Conservation (phyloP, 306 rosid species). For the Quercus wislizeni region DNA sequence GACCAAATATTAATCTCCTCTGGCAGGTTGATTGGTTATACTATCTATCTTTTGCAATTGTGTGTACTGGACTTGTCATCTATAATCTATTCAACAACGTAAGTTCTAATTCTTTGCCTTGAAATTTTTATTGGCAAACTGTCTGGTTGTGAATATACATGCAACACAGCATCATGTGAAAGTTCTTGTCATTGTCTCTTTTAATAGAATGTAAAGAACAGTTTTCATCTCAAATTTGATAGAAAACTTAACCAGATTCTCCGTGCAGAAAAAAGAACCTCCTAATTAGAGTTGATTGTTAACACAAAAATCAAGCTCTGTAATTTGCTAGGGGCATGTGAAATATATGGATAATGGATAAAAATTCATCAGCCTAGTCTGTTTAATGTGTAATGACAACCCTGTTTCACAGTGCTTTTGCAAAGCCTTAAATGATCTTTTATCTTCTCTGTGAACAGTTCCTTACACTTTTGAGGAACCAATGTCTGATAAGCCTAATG, state of each 20-base stretch:
- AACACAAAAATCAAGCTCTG: too few species aligned
- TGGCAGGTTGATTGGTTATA: slow-evolving; percentile 66
- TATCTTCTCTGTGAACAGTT: too few species aligned
- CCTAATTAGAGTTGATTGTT: too few species aligned
- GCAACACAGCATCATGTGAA: not conserved
- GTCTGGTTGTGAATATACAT: not conserved
- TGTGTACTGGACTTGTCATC: slow-evolving; percentile 44
- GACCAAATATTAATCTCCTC: slow-evolving; percentile 8
- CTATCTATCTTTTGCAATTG: slow-evolving; percentile 43
- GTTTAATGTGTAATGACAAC: too few species aligned
- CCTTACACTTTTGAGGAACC: not conserved
- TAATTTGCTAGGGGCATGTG: too few species aligned
- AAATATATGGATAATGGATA: too few species aligned
- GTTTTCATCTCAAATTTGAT: not conserved
- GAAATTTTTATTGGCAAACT: not conserved
- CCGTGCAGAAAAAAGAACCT: too few species aligned
- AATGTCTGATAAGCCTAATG: not conserved
- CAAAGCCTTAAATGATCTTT: too few species aligned
- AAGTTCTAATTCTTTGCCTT: slow-evolving; percentile 13
- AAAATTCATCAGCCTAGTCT: too few species aligned
- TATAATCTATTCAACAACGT: slow-evolving; percentile 58
- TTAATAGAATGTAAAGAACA: not conserved
- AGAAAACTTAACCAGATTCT: not conserved
- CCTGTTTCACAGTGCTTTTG: too few species aligned
- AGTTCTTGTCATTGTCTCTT: not conserved